Evolutionary conservation across 2,329 filamentous ascomycete species (phyloP).

Genomic region (Diaporthe velutina): DNA sequence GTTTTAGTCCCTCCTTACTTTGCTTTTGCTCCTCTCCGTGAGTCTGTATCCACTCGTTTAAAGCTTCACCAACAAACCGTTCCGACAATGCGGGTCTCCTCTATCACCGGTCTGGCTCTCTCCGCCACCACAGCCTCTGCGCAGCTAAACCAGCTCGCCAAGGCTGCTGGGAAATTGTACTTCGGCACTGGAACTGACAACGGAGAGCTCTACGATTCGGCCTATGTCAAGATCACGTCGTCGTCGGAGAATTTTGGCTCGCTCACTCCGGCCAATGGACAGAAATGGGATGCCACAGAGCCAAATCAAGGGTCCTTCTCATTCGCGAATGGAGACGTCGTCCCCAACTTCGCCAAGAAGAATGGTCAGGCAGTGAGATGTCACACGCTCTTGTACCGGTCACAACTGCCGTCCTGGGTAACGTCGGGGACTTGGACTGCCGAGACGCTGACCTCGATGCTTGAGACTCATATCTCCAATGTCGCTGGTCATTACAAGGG

Average conservation of each 20-base stretch:
- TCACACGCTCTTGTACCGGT: conserved; percentile 69
- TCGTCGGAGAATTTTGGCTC: conserved; percentile 72
- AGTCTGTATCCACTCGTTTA: background rate
- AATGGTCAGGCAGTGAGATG: conserved; percentile 70
- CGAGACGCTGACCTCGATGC: conserved; percentile 62
- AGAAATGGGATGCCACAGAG: conserved; percentile 76
- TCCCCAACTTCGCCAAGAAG: conserved; percentile 59
- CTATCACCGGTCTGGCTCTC: conserved; percentile 13
- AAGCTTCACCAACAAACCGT: background rate
- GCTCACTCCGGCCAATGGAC: conserved; percentile 73
- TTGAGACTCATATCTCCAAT: conserved; percentile 72
- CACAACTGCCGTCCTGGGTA: conserved; percentile 66
- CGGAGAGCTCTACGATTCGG: conserved; percentile 62
- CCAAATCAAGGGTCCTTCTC: conserved; percentile 68
- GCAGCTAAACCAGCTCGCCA: conserved; percentile 33
- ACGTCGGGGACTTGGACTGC: conserved; percentile 64
- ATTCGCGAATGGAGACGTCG: conserved; percentile 68
- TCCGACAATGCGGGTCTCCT: conserved; percentile 4
- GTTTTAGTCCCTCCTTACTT: background rate
- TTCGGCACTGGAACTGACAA: conserved; percentile 77
- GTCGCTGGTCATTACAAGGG: conserved; percentile 67
- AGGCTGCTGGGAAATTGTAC: conserved; percentile 54
- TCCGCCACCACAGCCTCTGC: conserved; percentile 38
- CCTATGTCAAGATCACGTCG: conserved; percentile 68
- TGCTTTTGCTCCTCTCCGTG: background rate